Conservation (phyloP, 2,329 filamentous ascomycete genomes). For the Curvularia verruculosa region DNA sequence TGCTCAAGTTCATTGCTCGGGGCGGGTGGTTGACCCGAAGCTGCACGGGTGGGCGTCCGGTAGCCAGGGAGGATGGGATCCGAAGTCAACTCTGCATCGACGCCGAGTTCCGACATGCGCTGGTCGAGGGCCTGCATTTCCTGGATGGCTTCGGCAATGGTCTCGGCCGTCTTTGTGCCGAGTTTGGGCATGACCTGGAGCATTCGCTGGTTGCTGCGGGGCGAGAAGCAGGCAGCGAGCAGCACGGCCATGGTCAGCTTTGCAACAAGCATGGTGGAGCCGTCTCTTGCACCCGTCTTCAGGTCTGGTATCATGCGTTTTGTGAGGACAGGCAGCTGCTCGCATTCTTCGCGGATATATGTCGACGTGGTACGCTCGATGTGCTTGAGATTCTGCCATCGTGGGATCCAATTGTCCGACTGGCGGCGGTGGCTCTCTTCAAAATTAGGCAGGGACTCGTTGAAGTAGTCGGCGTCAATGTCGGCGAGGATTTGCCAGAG, state of each 20-base stretch:
- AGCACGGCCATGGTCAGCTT: conserved; percentile 58
- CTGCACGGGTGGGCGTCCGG: conserved; percentile 40
- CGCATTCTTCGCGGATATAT: conserved; percentile 56
- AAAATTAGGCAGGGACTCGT: conserved; percentile 53
- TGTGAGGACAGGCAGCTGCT: conserved; percentile 48
- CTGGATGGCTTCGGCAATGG: conserved; percentile 50
- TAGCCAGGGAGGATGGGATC: conserved; percentile 43
- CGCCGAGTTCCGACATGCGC: conserved; percentile 45
- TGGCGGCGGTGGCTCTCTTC: conserved; percentile 51
- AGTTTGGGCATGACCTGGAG: conserved; percentile 49
- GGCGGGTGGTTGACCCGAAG: conserved; percentile 34
- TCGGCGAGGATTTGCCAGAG: conserved; percentile 57
- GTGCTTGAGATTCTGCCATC: conserved; percentile 61
- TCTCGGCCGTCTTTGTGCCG: conserved; percentile 44
- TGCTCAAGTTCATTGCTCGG: conserved; percentile 54
- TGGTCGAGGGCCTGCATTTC: conserved; percentile 48
- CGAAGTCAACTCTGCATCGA: conserved; percentile 44
- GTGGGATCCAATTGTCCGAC: conserved; percentile 57
- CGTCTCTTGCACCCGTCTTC: conserved; percentile 56
- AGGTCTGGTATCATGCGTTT: conserved; percentile 54
- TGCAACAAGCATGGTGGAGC: conserved; percentile 48
- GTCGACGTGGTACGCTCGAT: conserved; percentile 56
- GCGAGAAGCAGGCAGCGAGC: conserved; percentile 55
- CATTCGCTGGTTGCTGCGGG: conserved; percentile 57
- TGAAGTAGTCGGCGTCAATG: conserved; percentile 57